Conservation (phyloP, 371 early-diverging fungal species). For the Lichtheimia ornata region DNA sequence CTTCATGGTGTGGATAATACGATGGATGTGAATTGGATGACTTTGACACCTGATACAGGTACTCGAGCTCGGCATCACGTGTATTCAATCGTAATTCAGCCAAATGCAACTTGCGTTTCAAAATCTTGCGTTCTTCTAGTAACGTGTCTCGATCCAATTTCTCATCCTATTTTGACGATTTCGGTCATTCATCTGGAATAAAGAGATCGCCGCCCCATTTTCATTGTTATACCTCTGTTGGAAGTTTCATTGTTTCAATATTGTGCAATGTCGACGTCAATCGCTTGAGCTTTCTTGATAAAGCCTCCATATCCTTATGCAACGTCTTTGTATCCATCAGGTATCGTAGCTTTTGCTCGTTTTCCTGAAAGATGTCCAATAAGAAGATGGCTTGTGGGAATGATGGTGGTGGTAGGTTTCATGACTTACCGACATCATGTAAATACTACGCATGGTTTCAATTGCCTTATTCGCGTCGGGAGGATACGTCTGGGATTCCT, state of each 20-base stretch:
- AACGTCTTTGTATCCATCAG: conserved; percentile 24
- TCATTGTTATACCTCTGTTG: conserved; percentile 18
- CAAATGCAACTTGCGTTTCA: conserved; percentile 39
- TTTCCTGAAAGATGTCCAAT: conserved; percentile 22
- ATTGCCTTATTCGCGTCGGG: conserved; percentile 25
- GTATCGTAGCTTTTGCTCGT: conserved; percentile 32
- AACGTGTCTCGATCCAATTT: conserved; percentile 27
- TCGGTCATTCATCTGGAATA: background rate
- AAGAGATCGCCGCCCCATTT: background rate
- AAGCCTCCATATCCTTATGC: conserved; percentile 29
- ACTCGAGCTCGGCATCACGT: conserved; percentile 46
- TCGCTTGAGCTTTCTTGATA: conserved; percentile 26
- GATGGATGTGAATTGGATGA: conserved; percentile 12
- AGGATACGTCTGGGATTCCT: conserved; percentile 13
- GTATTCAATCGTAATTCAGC: conserved; percentile 42
- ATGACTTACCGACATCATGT: conserved; percentile 33
- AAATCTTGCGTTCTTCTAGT: conserved; percentile 27
- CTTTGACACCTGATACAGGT: conserved; percentile 32
- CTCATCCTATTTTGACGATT: conserved; percentile 18
- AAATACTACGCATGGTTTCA: conserved; percentile 35
- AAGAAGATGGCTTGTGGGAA: background rate
- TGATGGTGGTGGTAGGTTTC: no score
- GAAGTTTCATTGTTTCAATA: conserved; percentile 34
- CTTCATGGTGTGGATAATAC: conserved; percentile 15
- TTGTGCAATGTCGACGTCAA: conserved; percentile 26